These are phyloP conservation scores for Naegleria lovaniensis DNA, from an alignment of 208 protist genomes.

Conservation along the genomic window DNA sequence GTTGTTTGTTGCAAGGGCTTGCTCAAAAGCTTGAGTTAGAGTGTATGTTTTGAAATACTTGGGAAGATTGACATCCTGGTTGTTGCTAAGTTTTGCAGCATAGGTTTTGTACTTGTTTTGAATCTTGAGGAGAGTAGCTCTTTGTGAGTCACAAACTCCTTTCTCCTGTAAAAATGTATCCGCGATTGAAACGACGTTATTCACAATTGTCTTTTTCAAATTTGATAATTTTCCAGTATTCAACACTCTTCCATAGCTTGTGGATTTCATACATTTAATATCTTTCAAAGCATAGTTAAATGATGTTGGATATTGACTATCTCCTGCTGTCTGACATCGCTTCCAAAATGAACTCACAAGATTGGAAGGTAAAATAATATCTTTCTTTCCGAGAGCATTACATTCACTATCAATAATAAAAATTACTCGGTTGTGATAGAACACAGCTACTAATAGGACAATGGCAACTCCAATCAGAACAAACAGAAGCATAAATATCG, in stretches of 20 bases:
- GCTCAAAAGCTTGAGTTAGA: not conserved
- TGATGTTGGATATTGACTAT: not conserved
- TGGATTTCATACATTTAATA: not conserved
- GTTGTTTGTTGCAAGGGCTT: not conserved
- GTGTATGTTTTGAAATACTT: not conserved
- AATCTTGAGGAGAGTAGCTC: not conserved
- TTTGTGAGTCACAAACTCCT: not conserved
- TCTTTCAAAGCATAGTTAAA: not conserved
- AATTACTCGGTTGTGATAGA: not conserved
- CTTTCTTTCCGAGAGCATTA: not conserved
- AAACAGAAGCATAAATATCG: not conserved
- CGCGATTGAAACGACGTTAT: not conserved
- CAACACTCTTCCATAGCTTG: not conserved
- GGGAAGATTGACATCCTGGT: not conserved
- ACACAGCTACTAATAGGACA: not conserved
- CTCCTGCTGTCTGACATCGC: not conserved
- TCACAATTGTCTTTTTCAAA: not conserved
- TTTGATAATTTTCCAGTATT: not conserved
- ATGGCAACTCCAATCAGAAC: not conserved
- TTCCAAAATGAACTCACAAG: not conserved
- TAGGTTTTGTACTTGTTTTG: not conserved
- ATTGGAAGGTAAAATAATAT: not conserved
- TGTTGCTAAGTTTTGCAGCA: not conserved
- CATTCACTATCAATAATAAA: not conserved
- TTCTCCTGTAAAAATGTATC: not conserved